Base-by-base conservation (phyloP, 805 yeast species). In the Candida hispaniensis region DNA sequence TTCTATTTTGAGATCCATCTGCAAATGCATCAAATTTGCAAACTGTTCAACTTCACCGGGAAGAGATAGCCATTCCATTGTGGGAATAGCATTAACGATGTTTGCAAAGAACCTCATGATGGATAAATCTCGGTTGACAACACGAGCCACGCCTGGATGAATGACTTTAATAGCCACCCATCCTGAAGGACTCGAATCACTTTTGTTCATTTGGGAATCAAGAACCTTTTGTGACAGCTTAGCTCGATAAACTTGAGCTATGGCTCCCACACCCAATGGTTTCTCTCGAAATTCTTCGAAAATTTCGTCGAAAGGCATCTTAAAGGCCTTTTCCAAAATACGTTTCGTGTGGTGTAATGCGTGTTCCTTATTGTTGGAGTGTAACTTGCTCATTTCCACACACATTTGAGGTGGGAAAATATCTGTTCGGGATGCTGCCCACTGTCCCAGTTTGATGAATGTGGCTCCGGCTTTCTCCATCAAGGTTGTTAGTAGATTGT, bases 341-440 rank as follows among this genome's bases (percentile, higher is more conserved):
- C 55, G 47, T 47, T 69, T 68, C 1, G 97, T 83, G 30, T 66
- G 64, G 1, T 50, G 45, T 18, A 81, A 54, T 0, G 79, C 59
- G 60, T 91, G 99, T 5, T 77, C 67, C 40, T 69, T 72, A 7
- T 85, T 88, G 50, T 82, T 72, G 4, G 95, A 80, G 55, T 91
- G 99, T 38, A 91, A 59, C 14, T 68, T 59, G 7, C 81, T 71
- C 46, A 91, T 59, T 49, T 80, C 85, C 14, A 71, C 69, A 54
- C 97, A 88, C 55, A 88, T 58, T 24, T 69, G 80, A 29, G 59
- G 61, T 3, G 94, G 78, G 58, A 91, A 88, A 19, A 91, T 78
- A 57, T 91, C 99, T 0, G 93, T 81, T 55, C 99, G 70, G 7
- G 94, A 79, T 2, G 96, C 96, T 0, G 98, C 98, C 99, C 99